A percentile compares a stretch with the other conserved stretches of the same genome.
Evolutionary conservation across 108 stramenopile genomes (phyloP).

Genomic region (Stephanodiscus triporus): DNA sequence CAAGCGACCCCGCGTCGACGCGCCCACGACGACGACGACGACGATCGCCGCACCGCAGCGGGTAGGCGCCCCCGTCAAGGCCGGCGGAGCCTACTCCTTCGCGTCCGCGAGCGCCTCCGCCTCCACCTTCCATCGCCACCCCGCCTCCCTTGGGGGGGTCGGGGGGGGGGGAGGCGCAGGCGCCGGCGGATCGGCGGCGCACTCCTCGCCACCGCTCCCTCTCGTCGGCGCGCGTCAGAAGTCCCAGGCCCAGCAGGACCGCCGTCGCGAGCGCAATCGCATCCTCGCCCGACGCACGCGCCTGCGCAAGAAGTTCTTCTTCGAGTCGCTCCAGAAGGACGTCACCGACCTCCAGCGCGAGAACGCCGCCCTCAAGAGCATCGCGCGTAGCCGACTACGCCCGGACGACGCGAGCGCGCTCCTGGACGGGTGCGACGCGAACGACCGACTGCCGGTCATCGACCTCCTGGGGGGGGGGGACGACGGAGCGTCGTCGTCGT

Average conservation of each 20-base stretch:
- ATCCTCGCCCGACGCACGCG: slow-evolving; percentile 94
- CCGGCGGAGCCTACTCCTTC: slow-evolving; percentile 5
- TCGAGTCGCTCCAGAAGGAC: slow-evolving; percentile 93
- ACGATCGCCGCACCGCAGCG: not conserved
- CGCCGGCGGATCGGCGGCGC: slow-evolving; percentile 9
- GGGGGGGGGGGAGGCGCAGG: slow-evolving; percentile 7
- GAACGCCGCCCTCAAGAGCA: slow-evolving; percentile 78
- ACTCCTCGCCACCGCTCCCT: no score
- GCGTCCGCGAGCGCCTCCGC: slow-evolving; percentile 7
- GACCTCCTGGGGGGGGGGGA: slow-evolving; percentile 41
- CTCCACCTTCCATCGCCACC: slow-evolving; percentile 11
- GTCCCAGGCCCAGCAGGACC: slow-evolving; percentile 87
- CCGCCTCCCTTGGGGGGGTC: slow-evolving; percentile 3
- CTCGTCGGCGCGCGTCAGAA: slow-evolving; percentile 56
- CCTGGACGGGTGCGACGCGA: slow-evolving; percentile 68
- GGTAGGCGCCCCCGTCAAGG: not conserved
- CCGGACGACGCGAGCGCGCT: slow-evolving; percentile 52
- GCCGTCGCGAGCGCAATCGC: slow-evolving; percentile 93
- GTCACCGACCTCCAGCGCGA: slow-evolving; percentile 83
- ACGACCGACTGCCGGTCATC: slow-evolving; percentile 65
- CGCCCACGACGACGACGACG: slow-evolving; percentile 16
- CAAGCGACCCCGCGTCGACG: slow-evolving; percentile 25
- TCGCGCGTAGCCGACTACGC: slow-evolving; percentile 64
- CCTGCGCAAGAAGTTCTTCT: slow-evolving; percentile 97
- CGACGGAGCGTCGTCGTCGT: slow-evolving; percentile 28